Conservation (phyloP, 2,329 filamentous ascomycete species). For the Aspergillus sclerotialis region DNA sequence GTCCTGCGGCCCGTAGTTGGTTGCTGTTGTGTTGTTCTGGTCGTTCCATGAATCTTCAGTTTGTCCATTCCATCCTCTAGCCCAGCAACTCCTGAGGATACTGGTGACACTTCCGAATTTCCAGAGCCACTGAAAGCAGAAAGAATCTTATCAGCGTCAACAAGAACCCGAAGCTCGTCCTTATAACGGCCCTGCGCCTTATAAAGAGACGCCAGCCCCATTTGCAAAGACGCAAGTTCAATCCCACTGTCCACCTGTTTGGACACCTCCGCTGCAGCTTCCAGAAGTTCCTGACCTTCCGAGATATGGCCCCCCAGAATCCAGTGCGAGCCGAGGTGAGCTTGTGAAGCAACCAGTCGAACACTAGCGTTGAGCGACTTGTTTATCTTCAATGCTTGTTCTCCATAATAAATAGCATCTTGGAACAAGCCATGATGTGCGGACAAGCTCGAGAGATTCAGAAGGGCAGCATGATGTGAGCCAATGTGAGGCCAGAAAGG, state of each 20-base stretch:
- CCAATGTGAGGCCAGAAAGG: slow-evolving; percentile 74
- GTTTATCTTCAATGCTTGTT: slow-evolving; percentile 74
- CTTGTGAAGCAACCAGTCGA: slow-evolving; percentile 41
- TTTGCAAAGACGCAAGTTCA: slow-evolving; percentile 43
- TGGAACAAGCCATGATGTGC: slow-evolving; percentile 78
- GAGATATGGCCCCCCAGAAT: slow-evolving; percentile 43
- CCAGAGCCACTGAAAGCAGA: slow-evolving; percentile 31
- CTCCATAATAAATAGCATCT: slow-evolving; percentile 80
- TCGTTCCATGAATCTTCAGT: slow-evolving; percentile 28
- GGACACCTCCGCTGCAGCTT: slow-evolving; percentile 52
- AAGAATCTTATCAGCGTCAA: slow-evolving; percentile 42
- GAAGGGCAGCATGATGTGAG: slow-evolving; percentile 63
- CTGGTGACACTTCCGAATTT: slow-evolving; percentile 19
- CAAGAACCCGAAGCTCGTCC: slow-evolving; percentile 44
- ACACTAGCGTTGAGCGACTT: slow-evolving; percentile 58
- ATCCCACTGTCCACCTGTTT: slow-evolving; percentile 46
- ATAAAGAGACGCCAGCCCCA: slow-evolving; percentile 40
- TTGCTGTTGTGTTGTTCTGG: slow-evolving; percentile 15
- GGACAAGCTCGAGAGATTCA: slow-evolving; percentile 70
- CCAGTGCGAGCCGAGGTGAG: slow-evolving; percentile 42
- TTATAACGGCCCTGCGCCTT: slow-evolving; percentile 41
- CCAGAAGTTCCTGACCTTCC: slow-evolving; percentile 50
- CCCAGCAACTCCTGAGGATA: slow-evolving; percentile 22
- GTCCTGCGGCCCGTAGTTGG: slow-evolving; percentile 21
- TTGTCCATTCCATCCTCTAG: slow-evolving; percentile 38